Evolutionary conservation across 2,329 filamentous ascomycete species (phyloP).

Genomic region (Elsinoe perseae): DNA sequence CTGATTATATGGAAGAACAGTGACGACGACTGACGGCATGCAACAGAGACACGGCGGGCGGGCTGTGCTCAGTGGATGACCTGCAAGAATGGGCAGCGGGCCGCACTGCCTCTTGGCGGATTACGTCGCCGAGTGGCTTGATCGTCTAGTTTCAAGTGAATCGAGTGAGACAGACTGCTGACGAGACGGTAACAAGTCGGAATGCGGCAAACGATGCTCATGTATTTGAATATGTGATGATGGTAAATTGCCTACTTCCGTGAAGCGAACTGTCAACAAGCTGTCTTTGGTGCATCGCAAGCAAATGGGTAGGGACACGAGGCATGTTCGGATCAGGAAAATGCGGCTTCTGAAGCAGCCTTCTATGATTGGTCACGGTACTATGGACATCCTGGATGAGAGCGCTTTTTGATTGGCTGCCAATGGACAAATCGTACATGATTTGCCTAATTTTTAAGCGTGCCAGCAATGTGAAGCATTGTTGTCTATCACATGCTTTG

Average conservation of each 20-base stretch:
- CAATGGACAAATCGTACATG: not conserved
- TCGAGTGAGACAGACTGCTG: not conserved
- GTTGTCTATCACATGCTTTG: not conserved
- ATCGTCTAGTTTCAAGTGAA: not conserved
- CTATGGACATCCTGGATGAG: not conserved
- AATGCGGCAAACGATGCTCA: not conserved
- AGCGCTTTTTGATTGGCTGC: not conserved
- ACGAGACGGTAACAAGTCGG: not conserved
- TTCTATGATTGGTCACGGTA: not conserved
- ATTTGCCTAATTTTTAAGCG: not conserved
- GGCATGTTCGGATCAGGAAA: not conserved
- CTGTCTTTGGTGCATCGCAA: not conserved
- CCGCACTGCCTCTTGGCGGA: conserved; percentile 11
- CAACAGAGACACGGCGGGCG: not conserved
- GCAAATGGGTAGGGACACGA: not conserved
- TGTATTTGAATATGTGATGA: not conserved
- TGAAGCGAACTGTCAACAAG: not conserved
- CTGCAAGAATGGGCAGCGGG: not conserved
- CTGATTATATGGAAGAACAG: conserved; percentile 3
- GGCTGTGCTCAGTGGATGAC: conserved; percentile 8
- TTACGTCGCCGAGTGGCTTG: conserved; percentile 14
- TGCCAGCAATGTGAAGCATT: not conserved
- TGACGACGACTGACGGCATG: conserved; percentile 13
- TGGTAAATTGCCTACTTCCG: not conserved
- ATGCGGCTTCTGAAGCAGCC: not conserved